A percentile compares a stretch with the other conserved stretches of the same genome.
Evolutionary conservation across 2,329 filamentous ascomycete species (phyloP).

Genomic region (Cryphonectria naterciae): DNA sequence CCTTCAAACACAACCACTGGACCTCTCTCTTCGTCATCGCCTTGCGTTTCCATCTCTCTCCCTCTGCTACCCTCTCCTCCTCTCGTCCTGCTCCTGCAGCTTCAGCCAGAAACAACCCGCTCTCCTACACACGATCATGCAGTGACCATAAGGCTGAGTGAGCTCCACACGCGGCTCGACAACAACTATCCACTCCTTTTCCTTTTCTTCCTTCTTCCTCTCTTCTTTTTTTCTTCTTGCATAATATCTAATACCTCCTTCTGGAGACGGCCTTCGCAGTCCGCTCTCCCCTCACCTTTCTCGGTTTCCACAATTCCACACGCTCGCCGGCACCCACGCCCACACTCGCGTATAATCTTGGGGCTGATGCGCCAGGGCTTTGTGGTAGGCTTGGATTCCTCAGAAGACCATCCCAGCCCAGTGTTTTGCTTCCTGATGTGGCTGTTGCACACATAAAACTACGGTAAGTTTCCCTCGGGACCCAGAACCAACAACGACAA

Average conservation of each 20-base stretch:
- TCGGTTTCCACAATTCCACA: slow-evolving; percentile 18
- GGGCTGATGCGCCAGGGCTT: slow-evolving; percentile 2
- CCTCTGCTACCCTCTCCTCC: neutral
- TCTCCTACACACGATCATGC: neutral
- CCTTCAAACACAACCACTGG: neutral
- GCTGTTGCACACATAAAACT: neutral
- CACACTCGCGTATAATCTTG: slow-evolving; percentile 12
- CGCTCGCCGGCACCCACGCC: slow-evolving; percentile 3
- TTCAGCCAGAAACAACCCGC: neutral
- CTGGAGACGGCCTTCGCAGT: neutral
- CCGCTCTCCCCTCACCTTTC: neutral
- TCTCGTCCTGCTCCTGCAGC: neutral
- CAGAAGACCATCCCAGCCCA: neutral
- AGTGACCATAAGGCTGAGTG: neutral
- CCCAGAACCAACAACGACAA: neutral
- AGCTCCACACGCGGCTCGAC: neutral
- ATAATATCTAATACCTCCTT: neutral
- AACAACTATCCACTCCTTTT: neutral
- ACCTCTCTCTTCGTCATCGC: slow-evolving; percentile 9
- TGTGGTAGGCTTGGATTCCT: neutral
- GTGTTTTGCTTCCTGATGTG: neutral
- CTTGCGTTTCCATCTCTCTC: neutral
- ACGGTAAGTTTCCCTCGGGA: neutral
- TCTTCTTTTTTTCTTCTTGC: neutral
- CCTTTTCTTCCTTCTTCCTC: too few species aligned